phyloP scores from a whole-genome alignment of 106 monocot genomes.

The Dactylorhiza incarnata region DNA sequence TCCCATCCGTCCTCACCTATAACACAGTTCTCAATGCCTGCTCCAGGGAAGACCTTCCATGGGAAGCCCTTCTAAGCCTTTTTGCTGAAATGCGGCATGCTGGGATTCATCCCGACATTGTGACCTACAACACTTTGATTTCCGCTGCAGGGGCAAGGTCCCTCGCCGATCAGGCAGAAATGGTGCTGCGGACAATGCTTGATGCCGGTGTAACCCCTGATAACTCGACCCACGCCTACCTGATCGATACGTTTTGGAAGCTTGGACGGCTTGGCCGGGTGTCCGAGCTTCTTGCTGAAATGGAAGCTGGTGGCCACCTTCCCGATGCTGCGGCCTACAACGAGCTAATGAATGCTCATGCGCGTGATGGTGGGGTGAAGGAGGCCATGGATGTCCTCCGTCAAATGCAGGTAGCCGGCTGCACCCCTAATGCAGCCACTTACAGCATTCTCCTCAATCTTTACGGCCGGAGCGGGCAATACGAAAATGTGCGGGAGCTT shows the following conservation, averaged over 20 bases:
- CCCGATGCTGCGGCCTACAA: conserved; percentile 75
- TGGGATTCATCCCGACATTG: conserved; percentile 69
- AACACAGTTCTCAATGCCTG: conserved; percentile 76
- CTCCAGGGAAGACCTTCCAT: conserved; percentile 50
- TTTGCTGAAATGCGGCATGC: conserved; percentile 96
- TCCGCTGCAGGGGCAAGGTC: conserved; percentile 63
- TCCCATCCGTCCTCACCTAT: conserved; percentile 74
- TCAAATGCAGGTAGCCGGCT: conserved; percentile 86
- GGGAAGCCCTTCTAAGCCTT: conserved; percentile 57
- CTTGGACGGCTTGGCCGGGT: conserved; percentile 42
- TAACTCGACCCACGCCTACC: conserved; percentile 41
- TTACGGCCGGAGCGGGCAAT: conserved; percentile 58
- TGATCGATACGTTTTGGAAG: conserved; percentile 65
- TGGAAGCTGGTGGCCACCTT: conserved; percentile 57
- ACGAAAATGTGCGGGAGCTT: conserved; percentile 82
- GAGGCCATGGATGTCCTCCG: conserved; percentile 63
- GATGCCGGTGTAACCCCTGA: conserved; percentile 77
- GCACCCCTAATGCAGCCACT: conserved; percentile 63
- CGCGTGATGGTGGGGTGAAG: conserved; percentile 25
- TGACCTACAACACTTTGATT: conserved; percentile 89
- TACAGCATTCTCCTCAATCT: conserved; percentile 68
- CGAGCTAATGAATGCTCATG: conserved; percentile 68
- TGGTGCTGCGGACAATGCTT: conserved; percentile 69
- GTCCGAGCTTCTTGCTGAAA: conserved; percentile 62
- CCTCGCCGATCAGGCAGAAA: conserved; percentile 66